A percentile compares a stretch with the other conserved stretches of the same genome.
phyloP scores from a whole-genome alignment of 371 early-diverging fungal genomes.

The Ordospora colligata region DNA sequence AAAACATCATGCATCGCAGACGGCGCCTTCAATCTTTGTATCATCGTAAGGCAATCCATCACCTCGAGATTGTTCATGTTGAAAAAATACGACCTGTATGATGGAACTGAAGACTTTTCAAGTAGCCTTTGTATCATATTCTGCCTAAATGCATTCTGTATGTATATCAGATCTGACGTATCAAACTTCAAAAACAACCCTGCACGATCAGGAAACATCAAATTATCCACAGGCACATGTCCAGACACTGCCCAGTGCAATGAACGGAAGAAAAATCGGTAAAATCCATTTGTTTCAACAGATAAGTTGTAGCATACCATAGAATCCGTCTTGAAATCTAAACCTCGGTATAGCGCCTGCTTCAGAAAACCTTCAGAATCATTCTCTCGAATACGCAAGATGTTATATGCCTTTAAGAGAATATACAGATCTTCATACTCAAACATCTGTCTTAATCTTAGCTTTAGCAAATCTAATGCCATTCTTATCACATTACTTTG shows the following conservation, averaged over 20 bases:
- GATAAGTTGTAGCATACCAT: not conserved
- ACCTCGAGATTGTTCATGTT: not conserved
- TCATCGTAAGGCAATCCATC: conserved; percentile 17
- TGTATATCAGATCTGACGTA: conserved; percentile 1
- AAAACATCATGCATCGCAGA: not conserved
- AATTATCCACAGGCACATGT: not conserved
- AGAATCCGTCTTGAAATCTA: not conserved
- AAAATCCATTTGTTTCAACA: conserved; percentile 1
- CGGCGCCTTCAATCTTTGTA: not conserved
- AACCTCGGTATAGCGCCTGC: not conserved
- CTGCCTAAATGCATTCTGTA: conserved; percentile 3
- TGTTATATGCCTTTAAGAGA: conserved; percentile 24
- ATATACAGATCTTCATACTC: conserved; percentile 10
- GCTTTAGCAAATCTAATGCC: not conserved
- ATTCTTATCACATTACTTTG: not conserved
- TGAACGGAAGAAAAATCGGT: conserved; percentile 1
- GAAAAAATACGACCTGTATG: not conserved
- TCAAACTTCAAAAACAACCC: not conserved
- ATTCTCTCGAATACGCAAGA: not conserved
- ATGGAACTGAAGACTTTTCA: not conserved
- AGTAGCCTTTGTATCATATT: not conserved
- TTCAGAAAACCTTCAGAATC: conserved; percentile 2
- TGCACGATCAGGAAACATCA: not conserved
- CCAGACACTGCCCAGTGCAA: not conserved
- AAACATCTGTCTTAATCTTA: conserved; percentile 1